phyloP scores from a whole-genome alignment of 495 filamentous ascomycete species.

The Jackrogersella minutella region DNA sequence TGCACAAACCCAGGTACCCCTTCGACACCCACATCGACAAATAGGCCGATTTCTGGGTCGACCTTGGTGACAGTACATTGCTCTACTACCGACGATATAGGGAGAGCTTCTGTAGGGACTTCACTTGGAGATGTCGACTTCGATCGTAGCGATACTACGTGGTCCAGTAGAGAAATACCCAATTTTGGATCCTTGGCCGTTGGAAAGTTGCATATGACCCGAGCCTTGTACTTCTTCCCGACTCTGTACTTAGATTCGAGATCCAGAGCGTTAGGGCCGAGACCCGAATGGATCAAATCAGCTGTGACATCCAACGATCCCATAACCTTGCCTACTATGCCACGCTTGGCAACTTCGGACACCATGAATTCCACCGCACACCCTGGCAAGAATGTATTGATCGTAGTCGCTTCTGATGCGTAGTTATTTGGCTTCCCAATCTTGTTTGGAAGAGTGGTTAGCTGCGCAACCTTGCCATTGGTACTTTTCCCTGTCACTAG shows the following conservation, averaged over 20 bases:
- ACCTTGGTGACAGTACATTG: conserved; percentile 79
- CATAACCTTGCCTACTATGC: conserved; percentile 83
- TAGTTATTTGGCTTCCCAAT: conserved; percentile 73
- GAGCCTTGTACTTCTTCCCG: conserved; percentile 84
- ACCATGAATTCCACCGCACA: conserved; percentile 87
- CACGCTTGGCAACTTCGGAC: conserved; percentile 69
- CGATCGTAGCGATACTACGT: conserved; percentile 72
- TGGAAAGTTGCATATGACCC: conserved; percentile 87
- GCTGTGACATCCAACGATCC: conserved; percentile 88
- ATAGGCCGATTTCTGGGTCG: conserved; percentile 78
- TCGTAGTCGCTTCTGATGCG: conserved; percentile 79
- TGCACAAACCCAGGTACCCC: conserved; percentile 87
- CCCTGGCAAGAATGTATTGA: conserved; percentile 89
- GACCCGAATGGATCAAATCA: conserved; percentile 87
- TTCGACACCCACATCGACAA: conserved; percentile 78
- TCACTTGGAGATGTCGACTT: conserved; percentile 49
- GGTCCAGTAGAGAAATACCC: conserved; percentile 84
- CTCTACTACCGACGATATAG: conserved; percentile 78
- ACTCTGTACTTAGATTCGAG: conserved; percentile 76
- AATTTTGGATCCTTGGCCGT: conserved; percentile 79
- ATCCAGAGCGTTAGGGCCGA: conserved; percentile 66
- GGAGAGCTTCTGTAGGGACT: conserved; percentile 62
- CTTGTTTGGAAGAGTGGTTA: conserved; percentile 77
- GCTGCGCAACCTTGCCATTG: conserved; percentile 83
- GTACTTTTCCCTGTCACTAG: conserved; percentile 77